Evolutionary conservation across 2,329 filamentous ascomycete species (phyloP).

Genomic region (Neofusicoccum laricinum): DNA sequence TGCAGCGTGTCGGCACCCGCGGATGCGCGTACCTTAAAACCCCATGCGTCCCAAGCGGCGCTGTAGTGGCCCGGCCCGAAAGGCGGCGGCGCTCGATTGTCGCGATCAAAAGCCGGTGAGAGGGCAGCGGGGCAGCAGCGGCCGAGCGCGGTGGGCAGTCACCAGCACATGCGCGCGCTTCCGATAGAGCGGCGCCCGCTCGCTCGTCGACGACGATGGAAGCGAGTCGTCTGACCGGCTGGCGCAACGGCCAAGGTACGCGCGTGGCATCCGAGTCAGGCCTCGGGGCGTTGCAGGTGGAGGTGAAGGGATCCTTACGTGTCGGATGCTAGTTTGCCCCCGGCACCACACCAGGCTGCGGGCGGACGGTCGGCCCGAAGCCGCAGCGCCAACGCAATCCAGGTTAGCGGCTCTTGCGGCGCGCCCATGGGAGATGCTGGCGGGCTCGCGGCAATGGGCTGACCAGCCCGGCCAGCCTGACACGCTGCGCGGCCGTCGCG

Average conservation of each 20-base stretch:
- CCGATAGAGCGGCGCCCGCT: neutral
- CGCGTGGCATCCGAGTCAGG: conserved; percentile 4
- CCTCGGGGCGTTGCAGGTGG: neutral
- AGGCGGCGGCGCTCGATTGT: neutral
- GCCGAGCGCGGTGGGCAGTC: neutral
- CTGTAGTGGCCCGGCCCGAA: conserved; percentile 5
- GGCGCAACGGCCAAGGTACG: conserved; percentile 6
- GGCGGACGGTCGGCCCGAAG: conserved; percentile 11
- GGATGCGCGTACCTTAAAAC: conserved; percentile 7
- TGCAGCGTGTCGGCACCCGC: neutral
- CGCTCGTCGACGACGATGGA: neutral
- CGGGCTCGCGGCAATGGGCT: conserved; percentile 2
- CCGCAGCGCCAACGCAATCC: conserved; percentile 6
- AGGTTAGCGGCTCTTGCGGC: neutral
- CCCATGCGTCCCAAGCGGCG: neutral
- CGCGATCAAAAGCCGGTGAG: conserved; percentile 13
- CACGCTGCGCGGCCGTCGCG: neutral
- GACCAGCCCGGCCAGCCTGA: conserved; percentile 5
- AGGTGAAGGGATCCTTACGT: conserved; percentile 6
- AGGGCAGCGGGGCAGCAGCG: neutral
- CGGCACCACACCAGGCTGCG: neutral
- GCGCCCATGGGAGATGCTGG: neutral
- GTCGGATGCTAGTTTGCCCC: conserved; percentile 3
- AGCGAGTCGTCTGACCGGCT: conserved; percentile 6
- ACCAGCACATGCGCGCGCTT: conserved; percentile 1